Evolutionary conservation across 2,329 filamentous ascomycete genomes (phyloP).

Genomic region (Penicillium sp.): DNA sequence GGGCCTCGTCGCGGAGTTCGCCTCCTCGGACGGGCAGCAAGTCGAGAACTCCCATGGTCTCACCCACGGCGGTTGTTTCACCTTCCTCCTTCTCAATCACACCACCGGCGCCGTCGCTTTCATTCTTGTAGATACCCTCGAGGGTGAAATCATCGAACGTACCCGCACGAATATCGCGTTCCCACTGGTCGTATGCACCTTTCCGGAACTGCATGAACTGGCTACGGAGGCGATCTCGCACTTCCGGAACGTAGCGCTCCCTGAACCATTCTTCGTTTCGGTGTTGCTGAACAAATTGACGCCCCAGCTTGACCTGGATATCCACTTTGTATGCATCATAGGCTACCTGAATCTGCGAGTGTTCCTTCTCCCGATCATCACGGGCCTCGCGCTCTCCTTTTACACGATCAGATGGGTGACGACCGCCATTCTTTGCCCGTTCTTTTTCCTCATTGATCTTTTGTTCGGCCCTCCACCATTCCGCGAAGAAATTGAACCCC

Average conservation of each 20-base stretch:
- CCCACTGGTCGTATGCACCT: constrained; percentile 81
- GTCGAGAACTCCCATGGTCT: constrained; percentile 90
- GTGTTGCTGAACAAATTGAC: constrained; percentile 85
- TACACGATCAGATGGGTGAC: constrained; percentile 55
- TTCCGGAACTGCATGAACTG: constrained; percentile 80
- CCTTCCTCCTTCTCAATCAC: constrained; percentile 93
- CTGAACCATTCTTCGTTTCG: constrained; percentile 98
- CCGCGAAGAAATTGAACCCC: constrained; percentile 67
- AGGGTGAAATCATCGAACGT: constrained; percentile 92
- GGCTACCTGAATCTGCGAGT: constrained; percentile 63
- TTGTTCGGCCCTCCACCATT: constrained; percentile 68
- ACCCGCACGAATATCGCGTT: constrained; percentile 79
- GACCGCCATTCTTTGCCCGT: constrained; percentile 59
- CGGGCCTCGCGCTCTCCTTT: constrained; percentile 64
- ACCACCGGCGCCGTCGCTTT: constrained; percentile 83
- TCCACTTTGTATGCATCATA: constrained; percentile 68
- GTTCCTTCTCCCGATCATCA: constrained; percentile 64
- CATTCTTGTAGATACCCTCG: constrained; percentile 90
- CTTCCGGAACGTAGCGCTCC: constrained; percentile 86
- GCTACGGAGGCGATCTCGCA: constrained; percentile 71
- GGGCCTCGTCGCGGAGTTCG: constrained; percentile 84
- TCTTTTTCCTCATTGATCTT: constrained; percentile 65
- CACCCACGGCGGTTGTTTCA: constrained; percentile 85
- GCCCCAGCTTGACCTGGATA: constrained; percentile 72
- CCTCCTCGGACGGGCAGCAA: constrained; percentile 79